A percentile compares a stretch with the other conserved stretches of the same genome.
Conservation (phyloP, 306 rosid species). For the Dalbergia cultrata region DNA sequence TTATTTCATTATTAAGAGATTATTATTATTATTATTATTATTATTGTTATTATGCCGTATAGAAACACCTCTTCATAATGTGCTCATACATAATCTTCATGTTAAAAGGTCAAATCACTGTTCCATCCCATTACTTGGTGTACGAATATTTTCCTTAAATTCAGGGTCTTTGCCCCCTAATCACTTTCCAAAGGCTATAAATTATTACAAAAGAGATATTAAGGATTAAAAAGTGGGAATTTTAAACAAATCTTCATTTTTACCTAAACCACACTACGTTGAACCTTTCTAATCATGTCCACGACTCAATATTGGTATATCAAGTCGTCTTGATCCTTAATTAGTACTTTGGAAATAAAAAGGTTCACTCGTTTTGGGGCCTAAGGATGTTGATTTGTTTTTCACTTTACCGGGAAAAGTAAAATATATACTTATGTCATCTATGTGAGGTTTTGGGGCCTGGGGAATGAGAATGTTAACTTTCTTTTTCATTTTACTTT, state of each 20-base stretch:
- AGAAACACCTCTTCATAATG: constrained; percentile 25
- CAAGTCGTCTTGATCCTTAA: constrained; percentile 24
- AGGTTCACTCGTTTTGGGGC: constrained; percentile 22
- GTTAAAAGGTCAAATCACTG: constrained; percentile 51
- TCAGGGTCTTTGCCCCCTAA: constrained; percentile 57
- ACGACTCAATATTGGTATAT: constrained; percentile 13
- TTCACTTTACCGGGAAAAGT: constrained; percentile 5
- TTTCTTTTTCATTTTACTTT: too few relatives aligned
- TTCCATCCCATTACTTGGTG: constrained; percentile 47
- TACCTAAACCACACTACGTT: constrained; percentile 47
- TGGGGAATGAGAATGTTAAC: too few relatives aligned
- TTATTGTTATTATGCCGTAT: neutral
- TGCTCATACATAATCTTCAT: constrained; percentile 47
- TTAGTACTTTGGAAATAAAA: constrained; percentile 15
- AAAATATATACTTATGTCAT: neutral
- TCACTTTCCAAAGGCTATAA: constrained; percentile 55
- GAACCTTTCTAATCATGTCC: constrained; percentile 49
- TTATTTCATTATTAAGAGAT: constrained; percentile 44
- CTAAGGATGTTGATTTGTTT: constrained; percentile 19
- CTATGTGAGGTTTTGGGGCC: neutral
- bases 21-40: too few relatives aligned
- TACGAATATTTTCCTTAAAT: constrained; percentile 54
- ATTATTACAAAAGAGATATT: constrained; percentile 31
- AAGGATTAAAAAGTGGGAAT: constrained; percentile 36
- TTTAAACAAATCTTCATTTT: constrained; percentile 32